Percentiles rank a stretch among this genome's conserved stretches.
phyloP scores from a whole-genome alignment of 805 yeast species.

The Candida ponderosae region DNA sequence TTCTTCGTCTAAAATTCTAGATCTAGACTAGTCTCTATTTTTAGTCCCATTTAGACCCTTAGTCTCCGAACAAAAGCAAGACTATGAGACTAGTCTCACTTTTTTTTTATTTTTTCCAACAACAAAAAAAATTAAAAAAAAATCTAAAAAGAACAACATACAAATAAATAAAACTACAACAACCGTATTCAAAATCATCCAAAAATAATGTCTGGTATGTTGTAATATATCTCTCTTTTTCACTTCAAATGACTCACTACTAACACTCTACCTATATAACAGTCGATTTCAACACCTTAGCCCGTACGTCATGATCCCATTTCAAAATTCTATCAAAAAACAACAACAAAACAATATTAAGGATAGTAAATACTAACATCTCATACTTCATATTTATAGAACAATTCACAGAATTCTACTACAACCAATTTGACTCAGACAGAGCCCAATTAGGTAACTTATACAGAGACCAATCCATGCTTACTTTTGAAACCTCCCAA shows the following conservation, averaged over 20 bases:
- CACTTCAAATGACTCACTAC: neutral
- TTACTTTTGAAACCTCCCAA: constrained; percentile 92
- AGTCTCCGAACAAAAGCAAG: too few species aligned
- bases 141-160: too few species aligned
- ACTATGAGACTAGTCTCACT: too few species aligned
- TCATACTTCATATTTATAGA: constrained; percentile 22
- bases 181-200: too few species aligned
- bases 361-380: neutral
- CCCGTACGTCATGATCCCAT: constrained; percentile 22
- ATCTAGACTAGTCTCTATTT: too few species aligned
- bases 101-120: too few species aligned
- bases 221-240: neutral
- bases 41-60: too few species aligned
- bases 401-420: constrained; percentile 91
- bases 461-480: constrained; percentile 95
- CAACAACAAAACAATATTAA: neutral
- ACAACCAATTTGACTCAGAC: constrained; percentile 89
- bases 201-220: constrained; percentile 16
- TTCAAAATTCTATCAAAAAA: neutral
- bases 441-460: constrained; percentile 88
- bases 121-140: too few species aligned
- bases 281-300: constrained; percentile 39
- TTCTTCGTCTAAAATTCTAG: too few species aligned
- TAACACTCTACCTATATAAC: constrained; percentile 2
- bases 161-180: too few species aligned